Conservation (phyloP, 2,329 filamentous ascomycete genomes). For the Scolecobasidium constrictum region DNA sequence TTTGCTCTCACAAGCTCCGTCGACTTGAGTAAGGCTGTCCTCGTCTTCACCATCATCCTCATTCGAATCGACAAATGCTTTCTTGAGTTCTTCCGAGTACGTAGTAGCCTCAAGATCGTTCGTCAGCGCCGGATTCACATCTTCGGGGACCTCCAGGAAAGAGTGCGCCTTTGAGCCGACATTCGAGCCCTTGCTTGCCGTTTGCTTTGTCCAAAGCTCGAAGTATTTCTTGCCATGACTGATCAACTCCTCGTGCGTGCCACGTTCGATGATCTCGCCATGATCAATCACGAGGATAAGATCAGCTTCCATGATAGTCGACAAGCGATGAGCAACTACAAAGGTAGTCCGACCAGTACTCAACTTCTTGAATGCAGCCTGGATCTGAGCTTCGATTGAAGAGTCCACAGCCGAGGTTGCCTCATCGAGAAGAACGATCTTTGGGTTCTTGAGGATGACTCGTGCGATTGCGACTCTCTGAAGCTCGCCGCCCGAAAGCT, state of each 20-base stretch:
- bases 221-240: slow-evolving; percentile 66
- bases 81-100: too few species aligned
- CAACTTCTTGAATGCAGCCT: slow-evolving; percentile 47
- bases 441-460: slow-evolving; percentile 67
- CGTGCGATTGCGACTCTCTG: slow-evolving; percentile 60
- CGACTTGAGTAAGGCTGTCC: slow-evolving; percentile 4
- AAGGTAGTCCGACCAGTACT: slow-evolving; percentile 55
- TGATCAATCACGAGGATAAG: slow-evolving; percentile 71
- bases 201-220: slow-evolving; percentile 80
- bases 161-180: background rate
- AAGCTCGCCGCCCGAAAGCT: slow-evolving; percentile 53
- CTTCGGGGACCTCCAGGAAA: background rate
- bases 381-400: slow-evolving; percentile 55
- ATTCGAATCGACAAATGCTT: too few species aligned
- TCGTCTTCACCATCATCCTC: too few species aligned
- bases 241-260: slow-evolving; percentile 69
- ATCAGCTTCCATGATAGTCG: slow-evolving; percentile 76
- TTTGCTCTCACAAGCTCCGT: slow-evolving; percentile 3
- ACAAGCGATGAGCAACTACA: slow-evolving; percentile 67
- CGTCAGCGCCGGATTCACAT: background rate
- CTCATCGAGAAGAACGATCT: slow-evolving; percentile 78
- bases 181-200: slow-evolving; percentile 1
- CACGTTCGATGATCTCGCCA: slow-evolving; percentile 66
- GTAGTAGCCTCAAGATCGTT: too few species aligned
- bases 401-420: slow-evolving; percentile 81